Conservation (phyloP, 75 land plant genomes). For the Sequoiadendron giganteum region DNA sequence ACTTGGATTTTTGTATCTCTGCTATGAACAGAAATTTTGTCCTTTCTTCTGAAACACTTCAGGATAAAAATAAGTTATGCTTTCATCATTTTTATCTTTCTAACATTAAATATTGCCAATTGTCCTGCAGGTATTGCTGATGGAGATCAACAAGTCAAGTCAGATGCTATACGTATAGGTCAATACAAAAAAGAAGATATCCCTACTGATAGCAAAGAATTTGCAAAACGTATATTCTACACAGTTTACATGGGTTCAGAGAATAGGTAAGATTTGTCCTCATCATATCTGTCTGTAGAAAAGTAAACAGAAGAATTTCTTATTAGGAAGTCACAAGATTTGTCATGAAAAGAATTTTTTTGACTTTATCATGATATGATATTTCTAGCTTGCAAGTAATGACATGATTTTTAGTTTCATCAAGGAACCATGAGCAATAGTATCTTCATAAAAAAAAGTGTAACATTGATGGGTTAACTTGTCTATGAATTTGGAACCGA, state of each 20-base stretch:
- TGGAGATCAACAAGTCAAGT: constrained; percentile 84
- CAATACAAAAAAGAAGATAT: constrained; percentile 66
- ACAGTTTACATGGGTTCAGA: constrained; percentile 97
- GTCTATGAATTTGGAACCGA: not conserved
- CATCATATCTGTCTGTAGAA: not conserved
- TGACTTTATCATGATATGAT: too few species aligned
- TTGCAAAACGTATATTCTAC: constrained; percentile 87
- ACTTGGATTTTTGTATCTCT: not conserved
- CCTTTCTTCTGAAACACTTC: not conserved
- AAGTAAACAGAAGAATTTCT: not conserved
- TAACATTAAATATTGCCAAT: not conserved
- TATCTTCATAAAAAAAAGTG: not conserved
- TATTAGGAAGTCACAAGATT: not conserved
- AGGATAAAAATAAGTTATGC: not conserved
- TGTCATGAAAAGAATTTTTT: not conserved
- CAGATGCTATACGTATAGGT: constrained; percentile 92
- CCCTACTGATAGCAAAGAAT: constrained; percentile 86
- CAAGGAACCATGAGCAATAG: not conserved
- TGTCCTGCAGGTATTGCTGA: constrained; percentile 63
- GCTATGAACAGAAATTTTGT: not conserved
- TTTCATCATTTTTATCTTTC: not conserved
- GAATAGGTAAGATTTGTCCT: constrained; percentile 61
- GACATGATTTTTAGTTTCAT: not conserved
- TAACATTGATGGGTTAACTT: not conserved
- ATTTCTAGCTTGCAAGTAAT: not conserved